Evolutionary conservation across 2,329 filamentous ascomycete species (phyloP), one percentile per base, ranked within the genome.

Genomic region (Neonectria neomacrospora): DNA sequence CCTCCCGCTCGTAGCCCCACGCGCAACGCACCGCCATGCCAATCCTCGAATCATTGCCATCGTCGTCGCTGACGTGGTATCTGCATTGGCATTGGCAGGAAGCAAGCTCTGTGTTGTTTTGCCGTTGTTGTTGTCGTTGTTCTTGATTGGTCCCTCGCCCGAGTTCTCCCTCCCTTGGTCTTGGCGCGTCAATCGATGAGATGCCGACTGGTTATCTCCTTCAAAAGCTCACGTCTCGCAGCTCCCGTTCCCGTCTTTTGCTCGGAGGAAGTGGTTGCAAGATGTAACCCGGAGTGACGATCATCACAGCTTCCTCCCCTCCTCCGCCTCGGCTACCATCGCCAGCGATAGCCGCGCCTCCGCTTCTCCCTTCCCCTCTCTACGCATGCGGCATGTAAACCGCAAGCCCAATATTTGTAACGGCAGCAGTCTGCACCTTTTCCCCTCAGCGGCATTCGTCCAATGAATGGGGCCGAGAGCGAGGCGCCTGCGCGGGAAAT

Each of bases 301-400:
- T 22, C 41, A 28, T 16, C 28, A 41, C 56, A 28, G 22, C 28
- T 41, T 39, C 39, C 22, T 12, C 20, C n/a, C 20, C n/a, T 32
- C 59, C 7, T 44, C 45, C 42, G 50, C 70, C 68, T 72, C 70
- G 70, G 70, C 42, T 70, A 72, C 66, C 61, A 64, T 67, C 68
- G 61, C 67, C 60, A 58, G 50, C 53, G 52, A 53, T 47, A 56
- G 16, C 55, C 45, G 41, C 54, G 50, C 65, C 61, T 65, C 60
- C 61, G 50, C 54, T 65, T n/a, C 61, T 44, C 50, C 28, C 30
- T 54, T 48, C 54, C 59, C 47, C 54, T 58, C 69, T 57, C 68
- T 61, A 61, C 69, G 61, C 23, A 16, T 5, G 57, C 66, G 57
- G 54, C 58, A 61, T 20, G 23, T 47, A 34, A 34, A 26, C 48